Evolutionary conservation across 345 rosid genomes (phyloP), one percentile per base, ranked within the genome.

Genomic region (Pelargonium nanum): DNA sequence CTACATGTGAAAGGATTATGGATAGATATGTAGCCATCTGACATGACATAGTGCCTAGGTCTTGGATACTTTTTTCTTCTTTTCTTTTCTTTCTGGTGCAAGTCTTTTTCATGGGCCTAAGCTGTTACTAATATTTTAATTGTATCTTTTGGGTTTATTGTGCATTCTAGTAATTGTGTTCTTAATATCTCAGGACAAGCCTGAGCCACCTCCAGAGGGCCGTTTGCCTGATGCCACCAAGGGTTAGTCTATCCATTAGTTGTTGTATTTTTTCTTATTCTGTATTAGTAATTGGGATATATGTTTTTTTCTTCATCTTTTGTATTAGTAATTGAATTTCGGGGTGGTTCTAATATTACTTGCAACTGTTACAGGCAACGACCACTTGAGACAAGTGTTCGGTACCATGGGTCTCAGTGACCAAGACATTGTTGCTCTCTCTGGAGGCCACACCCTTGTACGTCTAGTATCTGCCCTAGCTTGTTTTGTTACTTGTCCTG

Each of bases 391-490:
- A 67, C 65, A 65, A 0, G 92, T 93, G 30, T 93, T 93, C 40
- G 34, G 58, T 22, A 24, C 16, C 65, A 93, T 93, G 99, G 97
- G 97, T 26, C 86, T 93, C 24, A 75, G 88, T 16, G 97, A 93
- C 77, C 73, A 78, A 78, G 97, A 93, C 52, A 93, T 93, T 65
- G 99, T 89, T 54, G 95, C 85, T 50, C 80, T 93, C 22, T 93
- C 99, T 60, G 99, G 97, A 44, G 99, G 81, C 53, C 99, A 93
- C 81, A 93, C 99, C 59, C 68, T 93, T 87, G 97, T 89, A 58
- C n/a, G 88, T 75, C n/a, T 22, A 63, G 0, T 15, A 26, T 34
- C 44, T 24, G 4, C 8, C 6, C 34, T 28, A 3, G 8, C 34
- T 28, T 60, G 17, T 1, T 23, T 12, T 25, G 51, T 24, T 20